Conservation (phyloP, 2,329 filamentous ascomycete genomes). For the Colletotrichum agaves region DNA sequence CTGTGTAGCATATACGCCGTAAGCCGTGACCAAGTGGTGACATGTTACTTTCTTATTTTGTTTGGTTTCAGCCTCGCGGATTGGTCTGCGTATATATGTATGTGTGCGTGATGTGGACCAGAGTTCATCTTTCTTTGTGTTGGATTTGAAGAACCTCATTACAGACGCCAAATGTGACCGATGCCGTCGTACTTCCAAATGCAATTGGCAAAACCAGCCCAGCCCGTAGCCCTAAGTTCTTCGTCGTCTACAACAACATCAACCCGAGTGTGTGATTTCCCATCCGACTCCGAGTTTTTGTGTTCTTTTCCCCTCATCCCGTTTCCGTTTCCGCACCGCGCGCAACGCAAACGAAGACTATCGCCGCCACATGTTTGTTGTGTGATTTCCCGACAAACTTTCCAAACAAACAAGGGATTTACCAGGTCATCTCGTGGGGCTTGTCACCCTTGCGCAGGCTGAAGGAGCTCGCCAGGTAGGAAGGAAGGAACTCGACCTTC, state of each 20-base stretch:
- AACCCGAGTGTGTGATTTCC: constrained; percentile 26
- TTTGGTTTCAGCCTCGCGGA: constrained; percentile 2
- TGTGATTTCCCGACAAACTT: constrained; percentile 11
- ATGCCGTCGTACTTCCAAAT: constrained; percentile 73
- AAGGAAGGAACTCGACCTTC: constrained; percentile 94
- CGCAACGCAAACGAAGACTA: constrained; percentile 25
- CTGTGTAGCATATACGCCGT: background rate
- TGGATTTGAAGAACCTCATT: constrained; percentile 69
- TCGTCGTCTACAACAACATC: constrained; percentile 37
- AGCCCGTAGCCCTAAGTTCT: constrained; percentile 41
- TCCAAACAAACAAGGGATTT: constrained; percentile 57
- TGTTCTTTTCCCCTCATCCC: constrained; percentile 16
- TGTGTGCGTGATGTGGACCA: constrained; percentile 26
- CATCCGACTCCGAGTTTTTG: constrained; percentile 3
- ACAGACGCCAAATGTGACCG: constrained; percentile 75
- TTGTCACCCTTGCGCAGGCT: constrained; percentile 99
- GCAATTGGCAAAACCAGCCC: constrained; percentile 71
- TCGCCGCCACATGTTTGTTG: background rate
- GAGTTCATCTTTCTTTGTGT: constrained; percentile 59
- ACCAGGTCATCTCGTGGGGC: constrained; percentile 99
- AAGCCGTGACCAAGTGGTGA: too few relatives aligned
- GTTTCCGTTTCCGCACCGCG: background rate
- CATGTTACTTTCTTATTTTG: constrained; percentile 20
- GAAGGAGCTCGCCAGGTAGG: constrained; percentile 96
- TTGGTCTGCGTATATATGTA: background rate